phyloP scores from a whole-genome alignment of 305 asterid species.

The Plantago lanceolata region DNA sequence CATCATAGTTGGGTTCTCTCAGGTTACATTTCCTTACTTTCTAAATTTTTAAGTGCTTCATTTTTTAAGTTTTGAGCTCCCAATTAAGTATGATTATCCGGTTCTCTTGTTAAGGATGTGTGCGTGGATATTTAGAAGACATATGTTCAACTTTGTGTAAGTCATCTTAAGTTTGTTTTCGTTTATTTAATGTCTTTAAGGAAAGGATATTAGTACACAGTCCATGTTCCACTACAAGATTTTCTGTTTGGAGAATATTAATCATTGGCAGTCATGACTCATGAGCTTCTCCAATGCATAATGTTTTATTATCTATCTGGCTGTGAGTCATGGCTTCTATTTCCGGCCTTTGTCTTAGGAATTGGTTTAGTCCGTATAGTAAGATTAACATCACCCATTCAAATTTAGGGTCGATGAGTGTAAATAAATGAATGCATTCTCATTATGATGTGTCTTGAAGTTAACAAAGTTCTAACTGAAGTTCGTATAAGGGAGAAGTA shows the following conservation, averaged over 20 bases:
- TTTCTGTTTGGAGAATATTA: not conserved
- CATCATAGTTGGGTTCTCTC: conserved; percentile 73
- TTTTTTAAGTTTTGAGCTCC: not conserved
- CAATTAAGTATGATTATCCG: not conserved
- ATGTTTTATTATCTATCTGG: no score
- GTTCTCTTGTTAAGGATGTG: no score
- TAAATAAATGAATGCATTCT: no score
- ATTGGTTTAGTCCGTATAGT: no score
- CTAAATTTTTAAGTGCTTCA: not conserved
- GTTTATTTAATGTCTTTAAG: not conserved
- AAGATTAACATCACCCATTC: no score
- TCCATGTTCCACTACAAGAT: not conserved
- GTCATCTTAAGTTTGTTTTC: not conserved
- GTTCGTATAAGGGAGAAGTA: no score
- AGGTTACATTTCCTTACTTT: conserved; percentile 33
- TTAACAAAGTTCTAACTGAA: no score
- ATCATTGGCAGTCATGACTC: not conserved
- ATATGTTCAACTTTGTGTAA: not conserved
- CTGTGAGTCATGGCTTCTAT: no score
- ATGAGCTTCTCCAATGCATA: not conserved
- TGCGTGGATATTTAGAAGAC: no score
- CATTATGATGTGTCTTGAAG: no score
- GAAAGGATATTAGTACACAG: not conserved
- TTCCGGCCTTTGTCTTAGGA: no score
- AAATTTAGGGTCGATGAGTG: no score